Base-by-base conservation (phyloP, 495 filamentous ascomycete species). In the Tetracladium setigerum region DNA sequence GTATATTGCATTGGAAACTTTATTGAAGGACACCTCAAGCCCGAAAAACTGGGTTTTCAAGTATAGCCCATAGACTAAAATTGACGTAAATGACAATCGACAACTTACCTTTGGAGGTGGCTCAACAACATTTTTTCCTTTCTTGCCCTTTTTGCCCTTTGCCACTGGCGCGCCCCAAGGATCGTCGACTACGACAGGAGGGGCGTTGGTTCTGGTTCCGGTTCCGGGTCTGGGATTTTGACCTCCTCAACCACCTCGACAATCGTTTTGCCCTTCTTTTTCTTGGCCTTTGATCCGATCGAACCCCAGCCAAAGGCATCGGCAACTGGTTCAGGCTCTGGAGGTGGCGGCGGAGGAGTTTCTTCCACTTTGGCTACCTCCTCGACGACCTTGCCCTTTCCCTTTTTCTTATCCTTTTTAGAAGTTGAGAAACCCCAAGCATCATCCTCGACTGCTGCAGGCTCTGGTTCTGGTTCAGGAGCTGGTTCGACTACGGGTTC, bases 361-460 rank as follows among this genome's bases (percentile, higher is more conserved):
- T 52, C 51, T 14, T 47, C 46, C 7, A 27, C 22, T 34, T 50
- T 36, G 11, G 27, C 16, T 30, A 38, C 17, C 24, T 52, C 56
- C 1, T 60, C 56, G 32, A 38, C 19, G 15, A 37, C 15, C 41
- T 62, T 63, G 31, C 41, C 54, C 34, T 65, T 69, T 57, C 66
- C 64, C 45, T 67, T 68, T 52, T 69, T 70, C 50, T 62, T 63
- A 38, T 56, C 58, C 44, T 68, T 70, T 46, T 62, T 65, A n/a
- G 60, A 53, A 13, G 46, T 30, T n/a, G 58, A 55, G 9, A 43
- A 22, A 14, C 55, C 59, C 61, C 58, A 67, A 15, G 53, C 41
- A 32, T 64, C 53, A 9, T 61, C 55, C 15, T 41, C 50, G 39
- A 48, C 46, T 34, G 40, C 27, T n/a, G 16, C 30, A 10, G 52